phyloP scores from a whole-genome alignment of 2,329 filamentous ascomycete genomes.

The Alternaria triticina region DNA sequence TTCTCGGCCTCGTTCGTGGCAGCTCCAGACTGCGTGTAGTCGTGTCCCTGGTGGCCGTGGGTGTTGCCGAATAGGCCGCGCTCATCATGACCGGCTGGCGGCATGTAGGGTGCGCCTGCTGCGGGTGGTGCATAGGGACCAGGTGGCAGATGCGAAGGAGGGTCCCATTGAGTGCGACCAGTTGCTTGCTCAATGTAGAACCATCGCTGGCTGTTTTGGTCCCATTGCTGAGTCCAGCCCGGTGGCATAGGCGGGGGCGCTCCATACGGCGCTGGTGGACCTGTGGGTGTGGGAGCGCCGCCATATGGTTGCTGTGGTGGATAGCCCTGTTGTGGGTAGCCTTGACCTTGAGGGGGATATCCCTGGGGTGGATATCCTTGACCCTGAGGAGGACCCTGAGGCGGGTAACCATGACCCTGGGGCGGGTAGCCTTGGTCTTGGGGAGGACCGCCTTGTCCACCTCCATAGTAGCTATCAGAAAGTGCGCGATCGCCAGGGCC shows the following conservation, averaged over 20 bases:
- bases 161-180: constrained; percentile 69
- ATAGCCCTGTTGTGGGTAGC: constrained; percentile 32
- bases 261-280: constrained; percentile 47
- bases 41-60: constrained; percentile 32
- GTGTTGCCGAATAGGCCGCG: constrained; percentile 39
- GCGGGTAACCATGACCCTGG: constrained; percentile 18
- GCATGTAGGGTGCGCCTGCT: constrained; percentile 30
- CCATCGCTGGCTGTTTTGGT: constrained; percentile 66
- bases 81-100: constrained; percentile 33
- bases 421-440: constrained; percentile 23
- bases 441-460: constrained; percentile 9
- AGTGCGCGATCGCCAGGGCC: constrained; percentile 28
- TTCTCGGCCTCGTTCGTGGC: constrained; percentile 40
- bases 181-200: constrained; percentile 69
- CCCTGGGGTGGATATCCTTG: constrained; percentile 37
- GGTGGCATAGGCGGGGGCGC: constrained; percentile 59
- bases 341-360: constrained; percentile 31
- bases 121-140: constrained; percentile 43
- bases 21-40: constrained; percentile 30
- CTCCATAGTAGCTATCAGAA: constrained; percentile 27
- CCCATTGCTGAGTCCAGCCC: constrained; percentile 70
- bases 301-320: constrained; percentile 34
- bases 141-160: constrained; percentile 52
- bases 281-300: constrained; percentile 34
- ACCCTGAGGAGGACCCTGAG: constrained; percentile 24